Evolutionary conservation across 1,284 basidiomycete genomes (phyloP).

Genomic region (Sphaerobolus stellatus): DNA sequence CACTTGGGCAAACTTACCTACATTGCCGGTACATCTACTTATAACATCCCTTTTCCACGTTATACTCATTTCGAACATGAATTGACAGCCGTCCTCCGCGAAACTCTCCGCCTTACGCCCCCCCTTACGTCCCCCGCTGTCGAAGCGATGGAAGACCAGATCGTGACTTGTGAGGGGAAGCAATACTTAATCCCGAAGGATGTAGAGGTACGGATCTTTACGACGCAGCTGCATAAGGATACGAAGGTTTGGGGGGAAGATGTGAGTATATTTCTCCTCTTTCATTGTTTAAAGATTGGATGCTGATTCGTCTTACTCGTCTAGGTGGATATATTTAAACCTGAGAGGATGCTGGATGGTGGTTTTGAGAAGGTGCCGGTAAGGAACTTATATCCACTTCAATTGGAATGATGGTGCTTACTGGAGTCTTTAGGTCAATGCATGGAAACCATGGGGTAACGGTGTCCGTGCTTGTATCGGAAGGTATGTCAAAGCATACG

Average conservation of each 20-base stretch:
- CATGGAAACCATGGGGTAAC: constrained; percentile 49
- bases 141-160: constrained; percentile 36
- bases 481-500: too few species aligned
- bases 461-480: constrained; percentile 45
- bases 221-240: constrained; percentile 41
- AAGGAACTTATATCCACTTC: constrained; percentile 14
- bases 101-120: constrained; percentile 46
- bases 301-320: not conserved
- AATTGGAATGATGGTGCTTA: constrained; percentile 6
- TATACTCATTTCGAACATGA: not conserved
- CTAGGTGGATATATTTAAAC: constrained; percentile 38
- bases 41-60: not conserved
- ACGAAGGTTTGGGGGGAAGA: constrained; percentile 50
- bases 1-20: constrained; percentile 46
- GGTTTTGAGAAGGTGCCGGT: constrained; percentile 46
- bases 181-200: constrained; percentile 43
- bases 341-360: constrained; percentile 50
- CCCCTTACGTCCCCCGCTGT: constrained; percentile 40
- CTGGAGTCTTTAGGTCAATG: constrained; percentile 32
- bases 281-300: not conserved
- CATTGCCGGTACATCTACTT: constrained; percentile 31
- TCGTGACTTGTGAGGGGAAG: constrained; percentile 30
- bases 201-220: constrained; percentile 31
- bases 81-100: constrained; percentile 44
- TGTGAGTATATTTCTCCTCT: constrained; percentile 29